Base-by-base conservation (phyloP, 2,329 filamentous ascomycete genomes). In the Calonectria crousiana region DNA sequence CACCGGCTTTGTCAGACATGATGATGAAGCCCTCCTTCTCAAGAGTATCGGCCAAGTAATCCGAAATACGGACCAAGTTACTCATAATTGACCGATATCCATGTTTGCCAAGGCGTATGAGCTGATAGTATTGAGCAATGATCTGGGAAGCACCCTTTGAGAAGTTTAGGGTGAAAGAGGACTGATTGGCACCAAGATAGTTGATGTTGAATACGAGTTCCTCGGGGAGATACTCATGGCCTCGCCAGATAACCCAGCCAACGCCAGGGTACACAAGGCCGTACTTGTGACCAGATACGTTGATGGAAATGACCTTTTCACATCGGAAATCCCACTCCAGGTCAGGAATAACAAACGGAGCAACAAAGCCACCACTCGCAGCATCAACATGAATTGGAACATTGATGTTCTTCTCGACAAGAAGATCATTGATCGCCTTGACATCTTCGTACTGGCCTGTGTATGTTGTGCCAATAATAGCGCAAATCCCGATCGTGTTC, bases 201-300 rank as follows among this genome's bases (percentile, higher is more conserved):
- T 98, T 98, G 90, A 98, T 98, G 89, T 98, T 98, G 91, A 98
- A 98, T 80, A 98, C 95, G 26, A 98, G 92, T 81, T 98, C 96
- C 83, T 96, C 90, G 6, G 96, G 96, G 3, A 98, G 90, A 85
- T 90, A 97, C 84, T 97, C 93, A 65, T 95, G 91, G 51, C 92
- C 91, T 62, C 95, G 92, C 95, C 96, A 98, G 78, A 98, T 89
- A 10, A 96, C 92, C 96, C 96, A 98, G 72, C 96, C 96, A 18
- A 98, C 95, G 84, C 96, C 96, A 0, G 96, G 96, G 83, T 98
- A 98, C 64, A 97, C 88, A 26, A 92, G 87, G 23, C 89, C 89
- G 76, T 91, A 91, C 88, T 98, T 98, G 89, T 98, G 96, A n/a
- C 96, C 96, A 0, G 95, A 98, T 14, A 95, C 94, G 82, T 98